Base-by-base conservation (phyloP, 2,329 filamentous ascomycete species). In the Pyrenophora graminea region DNA sequence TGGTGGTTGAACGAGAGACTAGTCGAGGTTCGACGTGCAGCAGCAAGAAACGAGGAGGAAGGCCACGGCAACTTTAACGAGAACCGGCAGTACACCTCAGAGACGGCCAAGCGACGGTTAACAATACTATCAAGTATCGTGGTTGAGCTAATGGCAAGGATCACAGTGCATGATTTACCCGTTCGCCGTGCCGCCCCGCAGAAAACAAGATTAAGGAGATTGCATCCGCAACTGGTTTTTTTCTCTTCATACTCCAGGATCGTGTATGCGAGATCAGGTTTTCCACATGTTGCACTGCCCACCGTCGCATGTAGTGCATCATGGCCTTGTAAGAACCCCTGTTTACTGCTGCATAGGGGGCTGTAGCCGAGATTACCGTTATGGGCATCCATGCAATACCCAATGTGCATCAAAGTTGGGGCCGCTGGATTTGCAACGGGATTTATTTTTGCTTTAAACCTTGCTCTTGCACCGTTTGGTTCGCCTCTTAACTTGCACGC, bases 311-410 rank as follows among this genome's bases (percentile, higher is more conserved):
- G 39, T 48, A 49, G 48, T 53, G 59, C 44, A 48, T 55, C 46
- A 31, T 55, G 62, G 52, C 63, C 66, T 48, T 66, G 68, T 46
- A 42, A 21, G 25, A 43, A 59, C 44, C 62, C 64, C 55, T 54
- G 49, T 43, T 30, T 15, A 32, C 44, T 49, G 51, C 52, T 59
- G 53, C 55, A 64, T 66, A 63, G 59, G 54, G 58, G 52, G 46
- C 49, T 66, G 69, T 69, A 72, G 41, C 69, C 67, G 69, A 70
- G 56, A 71, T 71, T 64, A 61, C 53, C 45, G 15, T 52, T 53
- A 63, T 65, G 62, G 61, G 43, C 51, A 64, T 57, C 58, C 42
- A 62, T 49, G 59, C 48, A 39, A 37, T 55, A 42, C 42, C 37
- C 33, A 25, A 51, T 43, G 54, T 56, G 54, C 61, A 64, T 62